Evolutionary conservation across 208 protist genomes (phyloP), one percentile per base, ranked within the genome.

Genomic region (Leishmania tropica): DNA sequence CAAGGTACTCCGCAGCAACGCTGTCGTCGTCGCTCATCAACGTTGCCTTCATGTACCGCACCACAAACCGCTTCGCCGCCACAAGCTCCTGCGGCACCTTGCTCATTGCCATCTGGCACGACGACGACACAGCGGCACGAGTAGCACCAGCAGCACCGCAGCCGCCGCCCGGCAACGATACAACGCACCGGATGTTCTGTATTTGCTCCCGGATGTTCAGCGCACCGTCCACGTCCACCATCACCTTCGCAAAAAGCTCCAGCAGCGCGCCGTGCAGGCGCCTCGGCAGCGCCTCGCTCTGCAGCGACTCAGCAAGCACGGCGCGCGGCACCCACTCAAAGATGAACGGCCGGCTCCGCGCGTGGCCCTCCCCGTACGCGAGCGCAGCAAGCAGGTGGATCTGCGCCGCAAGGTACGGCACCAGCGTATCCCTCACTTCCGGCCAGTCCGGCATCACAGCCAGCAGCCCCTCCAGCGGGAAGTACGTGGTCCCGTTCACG

Each of bases 341-440:
- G 68, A 91, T 78, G 45, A 92, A 76, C 2, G 80, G 45, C 54
- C 79, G 60, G 54, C 75, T 72, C 1, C 77, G 81, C 17, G 65
- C 4, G 1, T 35, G 56, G 73, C 83, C 80, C 7, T 86, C 81
- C 21, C 87, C 87, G 24, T 78, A 81, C 5, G 81, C 81, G 3
- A 92, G 82, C 51, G 84, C 84, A 0, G 86, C 78, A 37, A 92
- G 73, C 40, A 92, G 78, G 0, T 35, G 74, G 4, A 90, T 62
- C 81, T 90, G 84, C 78, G 85, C 83, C 3, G 77, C 80, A 28
- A 90, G 80, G 80, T 81, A 87, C 3, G 86, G 86, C 71, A 92
- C 72, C 37, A 89, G 81, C 28, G 76, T 28, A 54, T 92, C 82
- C 48, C 81, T 73, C 24, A 89, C 67, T 48, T 89, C 86, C 0